Evolutionary conservation across 192 early-diverging fungal genomes (phyloP).

Genomic region (Gaertneriomyces sp.): DNA sequence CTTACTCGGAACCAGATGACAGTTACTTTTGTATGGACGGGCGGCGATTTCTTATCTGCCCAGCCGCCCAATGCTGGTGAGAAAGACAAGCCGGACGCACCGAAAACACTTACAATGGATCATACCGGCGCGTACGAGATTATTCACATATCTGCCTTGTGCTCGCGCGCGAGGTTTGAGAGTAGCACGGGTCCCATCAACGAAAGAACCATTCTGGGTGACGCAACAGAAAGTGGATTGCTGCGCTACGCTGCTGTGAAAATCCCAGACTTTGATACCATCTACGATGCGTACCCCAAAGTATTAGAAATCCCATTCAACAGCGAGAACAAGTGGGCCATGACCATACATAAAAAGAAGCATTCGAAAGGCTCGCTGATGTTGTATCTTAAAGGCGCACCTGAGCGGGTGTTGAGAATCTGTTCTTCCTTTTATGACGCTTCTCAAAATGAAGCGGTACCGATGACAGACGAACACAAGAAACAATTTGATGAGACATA

Average conservation of each 20-base stretch:
- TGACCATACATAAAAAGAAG: slow-evolving; percentile 80
- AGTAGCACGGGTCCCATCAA: slow-evolving; percentile 79
- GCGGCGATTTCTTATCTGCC: slow-evolving; percentile 58
- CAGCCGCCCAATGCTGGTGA: slow-evolving; percentile 10
- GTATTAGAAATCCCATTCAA: slow-evolving; percentile 96
- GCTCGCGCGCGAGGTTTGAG: slow-evolving; percentile 86
- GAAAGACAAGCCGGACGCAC: slow-evolving; percentile 25
- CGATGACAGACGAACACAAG: slow-evolving; percentile 66
- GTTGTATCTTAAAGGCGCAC: slow-evolving; percentile 91
- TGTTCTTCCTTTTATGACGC: slow-evolving; percentile 73
- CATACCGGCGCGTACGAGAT: slow-evolving; percentile 69
- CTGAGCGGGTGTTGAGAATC: slow-evolving; percentile 82
- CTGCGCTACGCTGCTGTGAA: slow-evolving; percentile 74
- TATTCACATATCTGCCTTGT: slow-evolving; percentile 74
- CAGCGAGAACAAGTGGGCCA: slow-evolving; percentile 89
- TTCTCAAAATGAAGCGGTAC: slow-evolving; percentile 38
- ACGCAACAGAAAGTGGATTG: slow-evolving; percentile 93
- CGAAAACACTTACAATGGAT: slow-evolving; percentile 36
- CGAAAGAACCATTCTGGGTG: slow-evolving; percentile 76
- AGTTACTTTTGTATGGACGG: slow-evolving; percentile 86
- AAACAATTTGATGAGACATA: slow-evolving; percentile 72
- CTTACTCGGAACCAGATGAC: slow-evolving; percentile 97
- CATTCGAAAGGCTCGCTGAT: slow-evolving; percentile 68
- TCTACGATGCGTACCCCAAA: slow-evolving; percentile 66
- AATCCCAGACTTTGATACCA: slow-evolving; percentile 69